These are phyloP conservation scores for Fusarium ramigenum DNA, from an alignment of 2,329 filamentous ascomycete genomes.

Conservation along the genomic window DNA sequence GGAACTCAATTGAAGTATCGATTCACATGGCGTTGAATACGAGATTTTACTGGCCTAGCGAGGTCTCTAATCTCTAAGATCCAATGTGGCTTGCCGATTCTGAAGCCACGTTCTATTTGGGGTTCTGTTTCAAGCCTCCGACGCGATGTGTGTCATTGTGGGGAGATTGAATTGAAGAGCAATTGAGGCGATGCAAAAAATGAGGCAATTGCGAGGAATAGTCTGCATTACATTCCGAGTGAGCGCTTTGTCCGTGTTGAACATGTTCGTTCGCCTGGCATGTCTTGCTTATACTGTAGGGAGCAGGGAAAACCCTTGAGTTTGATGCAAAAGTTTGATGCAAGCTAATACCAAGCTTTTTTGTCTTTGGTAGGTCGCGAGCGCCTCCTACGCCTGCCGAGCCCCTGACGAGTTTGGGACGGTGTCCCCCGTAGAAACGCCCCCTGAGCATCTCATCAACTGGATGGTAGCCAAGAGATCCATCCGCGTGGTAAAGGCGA, in stretches of 20 bases:
- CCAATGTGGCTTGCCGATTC: conserved; percentile 13
- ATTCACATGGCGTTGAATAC: background rate
- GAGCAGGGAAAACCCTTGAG: background rate
- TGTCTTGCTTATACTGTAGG: background rate
- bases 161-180: background rate
- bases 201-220: background rate
- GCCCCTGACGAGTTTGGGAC: background rate
- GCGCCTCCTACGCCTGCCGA: background rate
- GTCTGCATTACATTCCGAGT: background rate
- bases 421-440: background rate
- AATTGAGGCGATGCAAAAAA: background rate
- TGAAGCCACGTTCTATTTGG: conserved; percentile 12
- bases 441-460: background rate
- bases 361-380: background rate
- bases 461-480: background rate
- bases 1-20: background rate
- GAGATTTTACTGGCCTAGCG: background rate
- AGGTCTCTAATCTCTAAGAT: background rate
- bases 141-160: conserved; percentile 4
- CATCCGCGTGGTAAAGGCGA: background rate
- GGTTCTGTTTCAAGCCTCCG: conserved; percentile 15
- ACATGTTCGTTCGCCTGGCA: background rate
- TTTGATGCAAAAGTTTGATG: background rate
- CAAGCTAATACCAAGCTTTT: background rate
- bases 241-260: background rate